Evolutionary conservation across 441 rosid genomes (phyloP).

Genomic region (Mallotus japonicus): DNA sequence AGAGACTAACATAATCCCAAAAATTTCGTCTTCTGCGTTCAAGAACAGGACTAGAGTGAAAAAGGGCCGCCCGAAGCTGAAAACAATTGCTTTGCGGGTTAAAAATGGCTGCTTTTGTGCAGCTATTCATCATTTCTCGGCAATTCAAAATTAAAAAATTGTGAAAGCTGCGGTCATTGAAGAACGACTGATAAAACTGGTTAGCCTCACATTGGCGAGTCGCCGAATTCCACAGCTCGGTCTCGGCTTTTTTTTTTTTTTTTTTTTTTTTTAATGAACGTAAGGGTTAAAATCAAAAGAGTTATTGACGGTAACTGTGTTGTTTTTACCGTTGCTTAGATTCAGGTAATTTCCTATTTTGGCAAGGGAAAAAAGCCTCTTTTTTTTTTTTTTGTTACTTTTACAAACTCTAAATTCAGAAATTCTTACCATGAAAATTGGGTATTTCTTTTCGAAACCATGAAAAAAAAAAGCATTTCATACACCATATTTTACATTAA

Average conservation of each 20-base stretch:
- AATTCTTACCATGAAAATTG: no score
- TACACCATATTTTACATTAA: no score
- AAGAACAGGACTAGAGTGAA: conserved; percentile 73
- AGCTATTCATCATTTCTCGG: conserved; percentile 42
- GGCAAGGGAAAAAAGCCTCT: no score
- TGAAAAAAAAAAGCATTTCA: no score
- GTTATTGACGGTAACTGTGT: no score
- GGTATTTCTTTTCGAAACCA: no score
- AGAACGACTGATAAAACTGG: background rate
- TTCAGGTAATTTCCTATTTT: no score
- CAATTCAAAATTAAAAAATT: background rate
- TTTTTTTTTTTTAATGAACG: no score
- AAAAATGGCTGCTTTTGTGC: conserved; percentile 43
- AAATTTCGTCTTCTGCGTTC: conserved; percentile 64
- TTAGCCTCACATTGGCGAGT: background rate
- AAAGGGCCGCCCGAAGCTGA: conserved; percentile 44
- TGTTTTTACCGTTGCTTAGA: no score
- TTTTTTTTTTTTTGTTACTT: no score
- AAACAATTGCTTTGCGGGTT: conserved; percentile 34
- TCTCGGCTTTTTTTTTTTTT: background rate
- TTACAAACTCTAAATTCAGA: no score
- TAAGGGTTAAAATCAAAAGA: background rate
- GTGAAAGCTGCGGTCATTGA: background rate
- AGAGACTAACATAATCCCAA: conserved; percentile 55
- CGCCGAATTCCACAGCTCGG: background rate